Percentiles rank a stretch among this genome's conserved stretches.
phyloP scores from a whole-genome alignment of 1,284 basidiomycete genomes.

The Boletellus sp. region DNA sequence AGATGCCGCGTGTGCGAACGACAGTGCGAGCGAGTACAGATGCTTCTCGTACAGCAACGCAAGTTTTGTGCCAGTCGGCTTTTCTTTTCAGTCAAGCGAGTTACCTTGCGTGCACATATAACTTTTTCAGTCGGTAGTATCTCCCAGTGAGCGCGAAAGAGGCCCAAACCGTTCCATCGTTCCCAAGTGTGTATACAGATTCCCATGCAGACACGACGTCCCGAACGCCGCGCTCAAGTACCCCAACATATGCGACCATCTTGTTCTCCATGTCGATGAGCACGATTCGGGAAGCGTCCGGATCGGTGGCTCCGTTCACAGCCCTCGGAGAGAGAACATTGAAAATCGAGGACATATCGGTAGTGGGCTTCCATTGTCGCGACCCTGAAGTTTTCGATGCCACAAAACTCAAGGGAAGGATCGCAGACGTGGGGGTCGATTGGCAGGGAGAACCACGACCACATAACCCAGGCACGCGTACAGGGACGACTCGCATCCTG shows the following conservation, averaged over 20 bases:
- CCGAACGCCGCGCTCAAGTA: constrained; percentile 76
- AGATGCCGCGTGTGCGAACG: constrained; percentile 76
- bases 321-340: constrained; percentile 66
- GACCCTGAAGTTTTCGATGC: constrained; percentile 33
- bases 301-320: constrained; percentile 40
- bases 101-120: constrained; percentile 45
- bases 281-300: constrained; percentile 81
- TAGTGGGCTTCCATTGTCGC: constrained; percentile 22
- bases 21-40: constrained; percentile 72
- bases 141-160: background rate
- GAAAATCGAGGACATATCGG: constrained; percentile 45
- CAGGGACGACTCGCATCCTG: constrained; percentile 68
- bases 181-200: constrained; percentile 71
- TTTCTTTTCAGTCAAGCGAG: constrained; percentile 74
- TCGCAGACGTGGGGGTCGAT: background rate
- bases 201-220: constrained; percentile 81
- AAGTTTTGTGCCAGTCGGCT: constrained; percentile 75
- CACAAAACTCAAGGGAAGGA: constrained; percentile 52
- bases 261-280: constrained; percentile 94
- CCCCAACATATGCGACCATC: constrained; percentile 79
- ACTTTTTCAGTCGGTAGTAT: too few relatives aligned
- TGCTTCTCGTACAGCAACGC: constrained; percentile 79
- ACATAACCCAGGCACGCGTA: constrained; percentile 78
- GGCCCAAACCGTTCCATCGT: constrained; percentile 64
- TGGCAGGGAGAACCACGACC: constrained; percentile 81